These are phyloP conservation scores for Oxalis stricta DNA, from an alignment of 441 rosid species.

Conservation along the genomic window DNA sequence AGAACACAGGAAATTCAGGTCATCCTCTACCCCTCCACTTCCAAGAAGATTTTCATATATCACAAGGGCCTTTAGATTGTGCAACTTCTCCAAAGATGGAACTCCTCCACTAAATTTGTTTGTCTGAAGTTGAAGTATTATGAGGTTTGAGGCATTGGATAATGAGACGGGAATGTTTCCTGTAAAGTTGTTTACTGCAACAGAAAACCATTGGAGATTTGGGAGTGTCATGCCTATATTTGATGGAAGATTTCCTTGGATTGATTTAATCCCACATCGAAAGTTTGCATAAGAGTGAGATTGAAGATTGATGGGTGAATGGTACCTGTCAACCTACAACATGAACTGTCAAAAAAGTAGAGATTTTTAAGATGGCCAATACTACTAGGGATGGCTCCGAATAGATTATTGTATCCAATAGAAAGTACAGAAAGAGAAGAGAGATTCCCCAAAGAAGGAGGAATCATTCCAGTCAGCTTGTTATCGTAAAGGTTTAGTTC, in stretches of 20 bases:
- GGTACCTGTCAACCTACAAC: not conserved
- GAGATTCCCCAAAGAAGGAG: not conserved
- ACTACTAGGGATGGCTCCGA: constrained; percentile 2
- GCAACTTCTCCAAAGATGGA: not conserved
- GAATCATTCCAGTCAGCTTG: constrained; percentile 8
- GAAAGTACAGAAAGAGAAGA: not conserved
- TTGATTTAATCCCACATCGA: not conserved
- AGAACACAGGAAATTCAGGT: not conserved
- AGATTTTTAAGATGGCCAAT: not conserved
- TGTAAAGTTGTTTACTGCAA: not conserved
- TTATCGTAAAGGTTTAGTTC: not conserved
- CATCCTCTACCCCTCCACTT: not conserved
- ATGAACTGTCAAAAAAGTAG: not conserved
- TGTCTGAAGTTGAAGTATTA: fast-evolving
- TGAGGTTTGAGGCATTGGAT: not conserved
- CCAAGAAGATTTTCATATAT: not conserved
- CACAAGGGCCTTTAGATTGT: not conserved
- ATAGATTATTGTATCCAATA: not conserved
- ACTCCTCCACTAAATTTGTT: not conserved
- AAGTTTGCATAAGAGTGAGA: not conserved
- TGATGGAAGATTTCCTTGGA: not conserved
- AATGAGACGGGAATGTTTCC: not conserved
- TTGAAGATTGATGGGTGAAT: not conserved
- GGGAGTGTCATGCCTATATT: not conserved
- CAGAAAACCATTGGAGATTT: not conserved